Conservation (phyloP, 1,139 yeast species). For the Yamadazyma triangularis region DNA sequence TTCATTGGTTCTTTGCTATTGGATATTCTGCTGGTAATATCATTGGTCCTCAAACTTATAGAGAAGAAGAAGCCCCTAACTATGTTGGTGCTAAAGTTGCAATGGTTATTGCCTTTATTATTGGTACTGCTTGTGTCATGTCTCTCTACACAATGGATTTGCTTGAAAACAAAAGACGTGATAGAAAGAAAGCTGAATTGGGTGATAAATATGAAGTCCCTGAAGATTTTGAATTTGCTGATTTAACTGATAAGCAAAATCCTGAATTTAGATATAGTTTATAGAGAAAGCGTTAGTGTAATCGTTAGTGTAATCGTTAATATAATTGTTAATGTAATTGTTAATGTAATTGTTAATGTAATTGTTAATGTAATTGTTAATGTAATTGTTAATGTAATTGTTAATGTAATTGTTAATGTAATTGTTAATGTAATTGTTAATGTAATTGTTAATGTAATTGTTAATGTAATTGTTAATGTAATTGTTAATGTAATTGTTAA, state of each 20-base stretch:
- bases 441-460: too few relatives aligned
- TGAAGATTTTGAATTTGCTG: slow-evolving; percentile 54
- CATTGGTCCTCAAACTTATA: slow-evolving; percentile 68
- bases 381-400: too few relatives aligned
- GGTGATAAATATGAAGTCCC: slow-evolving; percentile 8
- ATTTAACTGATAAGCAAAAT: slow-evolving; percentile 64
- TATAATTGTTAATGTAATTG: too few relatives aligned
- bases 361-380: too few relatives aligned
- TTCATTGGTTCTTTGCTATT: slow-evolving; percentile 30
- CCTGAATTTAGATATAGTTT: slow-evolving; percentile 8
- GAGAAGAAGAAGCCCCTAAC: slow-evolving; percentile 46
- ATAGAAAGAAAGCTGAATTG: slow-evolving; percentile 2
- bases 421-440: too few relatives aligned
- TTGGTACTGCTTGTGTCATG: slow-evolving; percentile 5
- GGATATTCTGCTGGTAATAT: slow-evolving; percentile 65
- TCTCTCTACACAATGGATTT: slow-evolving; percentile 4
- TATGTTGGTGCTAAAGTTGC: slow-evolving; percentile 43
- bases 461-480: too few relatives aligned
- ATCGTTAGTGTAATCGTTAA: too few relatives aligned
- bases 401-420: too few relatives aligned
- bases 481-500: too few relatives aligned
- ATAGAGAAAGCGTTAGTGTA: too few relatives aligned
- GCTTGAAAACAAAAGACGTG: slow-evolving; percentile 9
- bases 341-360: too few relatives aligned
- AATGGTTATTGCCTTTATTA: slow-evolving; percentile 8